Percentiles rank a stretch among this genome's conserved stretches.
These are phyloP conservation scores for Stagonosporopsis rhizophila DNA, from an alignment of 2,329 filamentous ascomycete genomes.

Conservation along the genomic window DNA sequence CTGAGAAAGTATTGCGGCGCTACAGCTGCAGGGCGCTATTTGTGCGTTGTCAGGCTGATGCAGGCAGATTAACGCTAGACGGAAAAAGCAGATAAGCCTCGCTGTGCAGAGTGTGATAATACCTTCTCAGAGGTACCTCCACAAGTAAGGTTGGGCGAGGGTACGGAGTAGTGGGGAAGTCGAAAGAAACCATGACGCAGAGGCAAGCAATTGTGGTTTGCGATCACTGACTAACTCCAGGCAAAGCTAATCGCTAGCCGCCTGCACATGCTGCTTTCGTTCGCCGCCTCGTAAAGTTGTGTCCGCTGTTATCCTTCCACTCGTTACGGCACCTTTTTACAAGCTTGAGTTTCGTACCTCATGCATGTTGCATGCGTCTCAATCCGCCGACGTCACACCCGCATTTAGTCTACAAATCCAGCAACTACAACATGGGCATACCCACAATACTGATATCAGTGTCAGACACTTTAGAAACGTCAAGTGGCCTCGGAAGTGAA, in stretches of 20 bases:
- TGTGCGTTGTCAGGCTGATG: slow-evolving; percentile 12
- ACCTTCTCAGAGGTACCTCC: background rate
- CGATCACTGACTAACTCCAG: slow-evolving; percentile 17
- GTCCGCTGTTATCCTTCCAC: background rate
- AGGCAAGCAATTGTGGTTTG: slow-evolving; percentile 17
- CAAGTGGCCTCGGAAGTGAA: too few relatives aligned
- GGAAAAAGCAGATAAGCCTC: background rate
- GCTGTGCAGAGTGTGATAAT: slow-evolving; percentile 9
- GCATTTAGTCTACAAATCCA: slow-evolving; percentile 1
- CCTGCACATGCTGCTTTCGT: slow-evolving; percentile 7
- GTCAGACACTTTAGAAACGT: background rate
- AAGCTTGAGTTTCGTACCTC: background rate
- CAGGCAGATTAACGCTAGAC: slow-evolving; percentile 4
- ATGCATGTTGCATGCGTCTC: background rate
- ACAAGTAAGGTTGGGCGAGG: slow-evolving; percentile 5
- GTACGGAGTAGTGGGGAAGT: slow-evolving; percentile 16
- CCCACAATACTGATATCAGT: slow-evolving; percentile 8
- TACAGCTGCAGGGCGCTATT: slow-evolving; percentile 12
- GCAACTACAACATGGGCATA: background rate
- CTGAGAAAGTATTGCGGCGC: slow-evolving; percentile 17
- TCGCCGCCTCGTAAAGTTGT: background rate
- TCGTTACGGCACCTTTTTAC: background rate
- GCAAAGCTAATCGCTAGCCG: slow-evolving; percentile 15
- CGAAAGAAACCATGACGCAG: slow-evolving; percentile 25
- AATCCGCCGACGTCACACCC: slow-evolving; percentile 7